Evolutionary conservation across 768 basidiomycete species (phyloP), one percentile per base, ranked within the genome.

Genomic region (Auricularia heimuer): DNA sequence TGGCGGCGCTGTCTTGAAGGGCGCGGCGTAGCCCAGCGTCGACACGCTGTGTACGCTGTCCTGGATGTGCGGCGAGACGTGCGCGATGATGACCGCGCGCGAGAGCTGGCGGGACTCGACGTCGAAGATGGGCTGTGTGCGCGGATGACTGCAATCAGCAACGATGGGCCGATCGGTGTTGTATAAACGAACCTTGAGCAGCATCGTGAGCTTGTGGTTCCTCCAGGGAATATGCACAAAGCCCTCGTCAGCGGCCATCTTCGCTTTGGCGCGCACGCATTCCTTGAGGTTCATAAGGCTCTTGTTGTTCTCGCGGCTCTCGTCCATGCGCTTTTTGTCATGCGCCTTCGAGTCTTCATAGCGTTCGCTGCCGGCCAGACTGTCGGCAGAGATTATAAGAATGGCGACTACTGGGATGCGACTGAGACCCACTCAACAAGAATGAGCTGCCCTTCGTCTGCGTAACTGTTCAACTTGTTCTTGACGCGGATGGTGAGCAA

Each of bases 171-270:
- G 29, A 29, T 29, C 29, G 29, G 29, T 29, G 29, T n/a, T 8
- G 24, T 35, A 18, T 29, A 33, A 6, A 61, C 67, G 12, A 3
- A 74, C 75, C 67, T 76, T 77, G 45, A 77, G 72, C 39, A 77
- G 66, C 73, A 76, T 72, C 4, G 76, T 77, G 54, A 77, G 68
- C 62, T 74, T 75, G 70, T 75, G 76, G 18, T 69, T 60, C 42
- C 76, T 69, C 69, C 72, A 77, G 0, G 76, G 76, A 44, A 77
- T 76, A 64, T 77, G 75, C 24, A 76, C 75, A 60, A 77, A 77
- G 34, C 73, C 75, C 45, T 64, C 64, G 42, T 76, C 76, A 62
- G 76, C 75, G 16, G 73, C 75, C 69, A 74, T 73, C 65, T 73
- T 75, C 14, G 76, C 76, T 64, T 74, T 76, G 42, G 76, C 75